Evolutionary conservation across 495 filamentous ascomycete species (phyloP).

Genomic region (Aspergillus steynii): DNA sequence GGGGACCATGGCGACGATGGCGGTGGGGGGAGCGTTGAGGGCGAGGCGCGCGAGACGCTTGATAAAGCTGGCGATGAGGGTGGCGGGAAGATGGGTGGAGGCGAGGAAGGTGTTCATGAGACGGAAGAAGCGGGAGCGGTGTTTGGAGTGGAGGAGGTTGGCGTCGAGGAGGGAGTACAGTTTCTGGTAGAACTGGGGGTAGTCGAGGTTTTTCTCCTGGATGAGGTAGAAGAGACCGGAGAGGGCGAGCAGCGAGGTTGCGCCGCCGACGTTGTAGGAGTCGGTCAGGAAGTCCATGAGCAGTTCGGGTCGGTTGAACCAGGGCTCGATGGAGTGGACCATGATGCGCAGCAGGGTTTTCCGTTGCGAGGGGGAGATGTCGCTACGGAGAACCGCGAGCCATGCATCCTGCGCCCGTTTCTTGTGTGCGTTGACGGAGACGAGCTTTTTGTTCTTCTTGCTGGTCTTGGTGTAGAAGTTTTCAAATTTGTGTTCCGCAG

Average conservation of each 20-base stretch:
- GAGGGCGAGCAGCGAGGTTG: slow-evolving; percentile 81
- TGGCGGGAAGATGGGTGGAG: slow-evolving; percentile 91
- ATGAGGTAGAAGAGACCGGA: slow-evolving; percentile 96
- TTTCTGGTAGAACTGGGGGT: slow-evolving; percentile 90
- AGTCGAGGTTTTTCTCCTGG: slow-evolving; percentile 89
- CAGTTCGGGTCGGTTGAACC: slow-evolving; percentile 80
- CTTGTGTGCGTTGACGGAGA: slow-evolving; percentile 44
- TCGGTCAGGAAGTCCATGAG: slow-evolving; percentile 98
- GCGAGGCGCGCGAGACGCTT: slow-evolving; percentile 82
- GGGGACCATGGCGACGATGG: slow-evolving; percentile 84
- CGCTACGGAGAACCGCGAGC: slow-evolving; percentile 72
- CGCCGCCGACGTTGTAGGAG: slow-evolving; percentile 82
- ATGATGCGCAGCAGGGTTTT: slow-evolving; percentile 76
- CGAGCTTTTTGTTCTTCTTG: slow-evolving; percentile 58
- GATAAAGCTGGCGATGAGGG: slow-evolving; percentile 91
- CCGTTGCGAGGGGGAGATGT: slow-evolving; percentile 63
- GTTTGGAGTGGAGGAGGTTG: slow-evolving; percentile 85
- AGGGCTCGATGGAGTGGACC: slow-evolving; percentile 75
- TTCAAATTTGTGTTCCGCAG: slow-evolving; percentile 60
- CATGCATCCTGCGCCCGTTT: slow-evolving; percentile 76
- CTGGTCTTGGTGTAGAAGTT: slow-evolving; percentile 68
- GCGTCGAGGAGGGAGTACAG: slow-evolving; percentile 88
- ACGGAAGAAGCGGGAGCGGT: slow-evolving; percentile 91
- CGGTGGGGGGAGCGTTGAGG: slow-evolving; percentile 81
- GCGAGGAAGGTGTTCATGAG: slow-evolving; percentile 86